Conservation (phyloP, 768 basidiomycete genomes). For the Hemileccinum impolitum region DNA sequence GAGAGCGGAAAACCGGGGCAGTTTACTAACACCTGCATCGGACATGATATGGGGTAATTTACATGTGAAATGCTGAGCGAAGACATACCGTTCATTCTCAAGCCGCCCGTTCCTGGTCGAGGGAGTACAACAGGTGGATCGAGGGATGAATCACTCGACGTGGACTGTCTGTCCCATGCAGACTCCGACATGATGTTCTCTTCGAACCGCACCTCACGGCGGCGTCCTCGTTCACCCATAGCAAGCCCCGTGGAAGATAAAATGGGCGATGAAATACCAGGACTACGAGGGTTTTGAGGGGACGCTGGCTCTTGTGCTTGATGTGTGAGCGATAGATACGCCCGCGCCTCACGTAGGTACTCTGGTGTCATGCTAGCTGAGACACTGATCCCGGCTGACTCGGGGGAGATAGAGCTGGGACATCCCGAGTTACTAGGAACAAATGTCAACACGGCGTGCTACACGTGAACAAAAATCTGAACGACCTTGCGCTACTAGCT, state of each 20-base stretch:
- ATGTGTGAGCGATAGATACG: conserved; percentile 31
- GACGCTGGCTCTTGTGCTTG: conserved; percentile 11
- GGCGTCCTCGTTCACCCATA: conserved; percentile 24
- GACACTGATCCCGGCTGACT: conserved; percentile 30
- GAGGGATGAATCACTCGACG: conserved; percentile 29
- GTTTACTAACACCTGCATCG: conserved; percentile 25
- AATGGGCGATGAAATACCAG: conserved; percentile 25
- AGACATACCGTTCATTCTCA: conserved; percentile 22
- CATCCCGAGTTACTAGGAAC: conserved; percentile 21
- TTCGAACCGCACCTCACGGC: conserved; percentile 34
- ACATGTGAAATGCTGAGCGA: neutral
- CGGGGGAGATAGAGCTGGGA: conserved; percentile 32
- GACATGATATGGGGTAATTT: neutral
- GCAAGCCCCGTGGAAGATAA: conserved; percentile 32
- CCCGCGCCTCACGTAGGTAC: conserved; percentile 31
- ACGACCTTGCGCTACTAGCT: conserved; percentile 15
- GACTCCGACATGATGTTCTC: conserved; percentile 31
- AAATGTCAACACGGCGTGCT: conserved; percentile 2
- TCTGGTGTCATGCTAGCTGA: conserved; percentile 33
- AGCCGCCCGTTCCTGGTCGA: conserved; percentile 8
- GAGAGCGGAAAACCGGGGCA: conserved; percentile 31
- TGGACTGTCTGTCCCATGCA: conserved; percentile 29
- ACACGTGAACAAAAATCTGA: neutral
- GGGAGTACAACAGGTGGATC: conserved; percentile 20
- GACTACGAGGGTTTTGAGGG: conserved; percentile 16